Base-by-base conservation (phyloP, 345 rosid genomes). In the Camelina hispida region DNA sequence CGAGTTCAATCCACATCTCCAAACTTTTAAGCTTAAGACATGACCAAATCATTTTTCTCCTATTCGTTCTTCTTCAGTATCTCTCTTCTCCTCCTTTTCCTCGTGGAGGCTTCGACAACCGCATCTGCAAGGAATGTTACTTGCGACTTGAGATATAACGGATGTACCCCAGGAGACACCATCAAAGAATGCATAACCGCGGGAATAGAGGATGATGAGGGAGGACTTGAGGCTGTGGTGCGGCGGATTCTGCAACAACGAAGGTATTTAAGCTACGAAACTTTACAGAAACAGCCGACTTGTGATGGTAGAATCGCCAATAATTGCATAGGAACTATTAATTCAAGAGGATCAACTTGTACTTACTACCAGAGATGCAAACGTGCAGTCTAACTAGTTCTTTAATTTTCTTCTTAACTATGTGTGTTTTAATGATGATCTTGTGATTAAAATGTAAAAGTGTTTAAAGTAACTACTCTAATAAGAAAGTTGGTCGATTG, bases 121-220 rank as follows among this genome's bases (percentile, higher is more conserved):
- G 40, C 59, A 74, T 47, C 78, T 32, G 12, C 59, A 15, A 47
- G 50, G 6, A 74, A 74, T 38, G 40, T 16, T 8, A 73, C 77
- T 20, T 54, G 48, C 54, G 64, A 44, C 14, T 35, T 32, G 28
- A 46, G 15, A 6, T 55, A 66, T 34, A 48, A 28, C 2, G 66
- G 72, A 15, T 74, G 78, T 65, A 72, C 30, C 48, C 37, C 58
- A 6, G 78, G 72, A 57, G 72, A 47, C 11, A 66, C 78, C 30
- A 9, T 55, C 13, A 66, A 59, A 35, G 59, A 66, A 16, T 66
- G 72, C 50, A 20, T 65, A 66, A 57, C 37, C 25, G 71, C 59
- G 42, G 57, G 28, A 6, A 25, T 11, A 34, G 59, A 34, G 57
- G 58, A 43, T 7, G 55, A 51, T 10, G 55, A 64, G 46, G 57